These are phyloP conservation scores for Phaseolus lunatus DNA, from an alignment of 306 rosid species.

Conservation along the genomic window DNA sequence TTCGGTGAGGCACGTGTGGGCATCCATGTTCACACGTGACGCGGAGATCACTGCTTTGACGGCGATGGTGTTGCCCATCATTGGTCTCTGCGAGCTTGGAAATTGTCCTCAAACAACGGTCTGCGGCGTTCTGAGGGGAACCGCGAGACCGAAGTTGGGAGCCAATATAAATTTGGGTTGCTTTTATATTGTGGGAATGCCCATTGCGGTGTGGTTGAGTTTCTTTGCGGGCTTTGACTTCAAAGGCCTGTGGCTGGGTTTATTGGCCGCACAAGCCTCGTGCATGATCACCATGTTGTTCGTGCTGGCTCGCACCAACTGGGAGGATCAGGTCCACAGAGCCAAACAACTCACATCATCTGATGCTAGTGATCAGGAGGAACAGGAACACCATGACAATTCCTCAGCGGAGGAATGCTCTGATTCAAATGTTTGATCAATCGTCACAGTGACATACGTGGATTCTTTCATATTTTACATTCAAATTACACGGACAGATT, in stretches of 20 bases:
- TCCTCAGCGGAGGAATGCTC: slow-evolving; percentile 4
- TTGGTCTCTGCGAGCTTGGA: slow-evolving; percentile 89
- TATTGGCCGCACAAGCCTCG: slow-evolving; percentile 78
- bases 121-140: slow-evolving; percentile 91
- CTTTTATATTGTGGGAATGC: slow-evolving; percentile 92
- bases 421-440: slow-evolving; percentile 51
- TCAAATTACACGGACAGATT: slow-evolving; percentile 27
- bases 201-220: slow-evolving; percentile 75
- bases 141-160: slow-evolving; percentile 84
- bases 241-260: slow-evolving; percentile 85
- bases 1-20: slow-evolving; percentile 73
- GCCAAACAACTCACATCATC: slow-evolving; percentile 70
- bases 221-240: slow-evolving; percentile 78
- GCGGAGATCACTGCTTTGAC: slow-evolving; percentile 71
- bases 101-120: slow-evolving; percentile 92
- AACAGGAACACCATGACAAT: background rate
- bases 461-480: slow-evolving; percentile 42
- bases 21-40: slow-evolving; percentile 79
- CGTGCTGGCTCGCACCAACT: slow-evolving; percentile 71
- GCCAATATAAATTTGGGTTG: slow-evolving; percentile 86
- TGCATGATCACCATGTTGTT: slow-evolving; percentile 77
- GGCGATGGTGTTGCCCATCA: slow-evolving; percentile 71
- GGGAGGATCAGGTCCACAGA: slow-evolving; percentile 72
- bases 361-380: slow-evolving; percentile 39
- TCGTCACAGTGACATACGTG: background rate